Evolutionary conservation across 495 filamentous ascomycete species (phyloP), one percentile per base, ranked within the genome.

Genomic region (Penicillium turbatum): DNA sequence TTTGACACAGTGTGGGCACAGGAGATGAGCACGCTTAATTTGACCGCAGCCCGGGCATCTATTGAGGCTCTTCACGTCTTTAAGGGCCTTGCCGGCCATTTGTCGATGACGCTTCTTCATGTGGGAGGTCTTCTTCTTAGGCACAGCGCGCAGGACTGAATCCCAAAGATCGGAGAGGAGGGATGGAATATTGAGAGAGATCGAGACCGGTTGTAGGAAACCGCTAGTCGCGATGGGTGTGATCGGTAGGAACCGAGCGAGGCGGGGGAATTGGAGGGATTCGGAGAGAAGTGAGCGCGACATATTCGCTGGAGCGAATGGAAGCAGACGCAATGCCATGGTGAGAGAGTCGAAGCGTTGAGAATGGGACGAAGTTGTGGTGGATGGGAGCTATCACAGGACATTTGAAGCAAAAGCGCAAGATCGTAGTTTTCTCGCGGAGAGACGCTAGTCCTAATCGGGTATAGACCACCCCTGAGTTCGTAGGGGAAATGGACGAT

Each of bases 121-220:
- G 70, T 99, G 88, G 21, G 92, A 96, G 9, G 91, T 95, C 82
- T 97, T 99, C 75, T 96, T 97, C 80, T 99, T 99, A 9, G 93
- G 93, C 6, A 96, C 93, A 4, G 93, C 93, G 56, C 85, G 84
- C 31, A 99, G 83, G 34, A 97, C 81, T 2, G 87, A 89, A 55
- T 96, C 95, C 89, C 92, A 97, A 54, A 99, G 79, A 34, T 84
- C 88, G 40, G 80, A 79, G 15, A 95, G 67, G 3, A 93, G 59
- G 8, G 73, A 76, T 1, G 83, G 80, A 11, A 85, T 58, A 29
- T 77, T 81, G 34, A 72, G 55, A 24, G 71, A 58, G 50, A 74
- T 61, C 12, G 65, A 40, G 36, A 60, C 24, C 43, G 54, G 51
- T 41, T 55, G 54, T 27, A 62, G 57, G 51, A 66, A 46, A n/a